These are phyloP conservation scores for Microdochium bolleyi DNA, from an alignment of 2,329 filamentous ascomycete genomes.

Conservation along the genomic window DNA sequence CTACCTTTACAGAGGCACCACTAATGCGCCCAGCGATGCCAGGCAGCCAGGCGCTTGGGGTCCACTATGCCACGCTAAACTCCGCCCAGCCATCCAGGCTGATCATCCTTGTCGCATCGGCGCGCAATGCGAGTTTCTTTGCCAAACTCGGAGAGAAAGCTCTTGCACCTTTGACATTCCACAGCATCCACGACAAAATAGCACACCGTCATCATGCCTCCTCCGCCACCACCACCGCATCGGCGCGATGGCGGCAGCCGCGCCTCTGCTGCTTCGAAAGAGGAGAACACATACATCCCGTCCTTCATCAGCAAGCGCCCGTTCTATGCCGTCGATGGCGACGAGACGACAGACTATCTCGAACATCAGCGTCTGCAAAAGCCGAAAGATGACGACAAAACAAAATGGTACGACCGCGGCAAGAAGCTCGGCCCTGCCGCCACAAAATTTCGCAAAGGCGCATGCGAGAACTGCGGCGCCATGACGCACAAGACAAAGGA, in stretches of 20 bases:
- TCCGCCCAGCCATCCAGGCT: no score
- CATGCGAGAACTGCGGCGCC: conserved; percentile 95
- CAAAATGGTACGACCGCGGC: conserved; percentile 90
- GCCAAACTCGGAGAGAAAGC: no score
- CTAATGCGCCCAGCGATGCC: no score
- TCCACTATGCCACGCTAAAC: no score
- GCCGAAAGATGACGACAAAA: conserved; percentile 55
- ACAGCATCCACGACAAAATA: background rate
- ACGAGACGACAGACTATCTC: conserved; percentile 76
- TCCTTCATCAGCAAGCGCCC: conserved; percentile 97
- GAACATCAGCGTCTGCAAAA: conserved; percentile 89
- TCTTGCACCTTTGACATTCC: background rate
- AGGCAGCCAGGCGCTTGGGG: no score
- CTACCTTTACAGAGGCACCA: no score
- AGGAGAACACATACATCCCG: conserved; percentile 97
- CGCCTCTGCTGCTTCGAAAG: conserved; percentile 52
- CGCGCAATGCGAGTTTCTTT: no score
- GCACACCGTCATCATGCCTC: conserved; percentile 26
- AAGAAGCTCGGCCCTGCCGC: conserved; percentile 78
- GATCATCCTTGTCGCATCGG: no score
- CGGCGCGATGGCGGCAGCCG: conserved; percentile 18
- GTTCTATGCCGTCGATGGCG: conserved; percentile 79
- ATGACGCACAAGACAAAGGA: conserved; percentile 97
- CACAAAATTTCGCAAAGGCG: conserved; percentile 95
- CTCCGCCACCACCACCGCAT: conserved; percentile 25